Conservation (phyloP, 371 early-diverging fungal genomes). For the Actinomortierella wolfii region DNA sequence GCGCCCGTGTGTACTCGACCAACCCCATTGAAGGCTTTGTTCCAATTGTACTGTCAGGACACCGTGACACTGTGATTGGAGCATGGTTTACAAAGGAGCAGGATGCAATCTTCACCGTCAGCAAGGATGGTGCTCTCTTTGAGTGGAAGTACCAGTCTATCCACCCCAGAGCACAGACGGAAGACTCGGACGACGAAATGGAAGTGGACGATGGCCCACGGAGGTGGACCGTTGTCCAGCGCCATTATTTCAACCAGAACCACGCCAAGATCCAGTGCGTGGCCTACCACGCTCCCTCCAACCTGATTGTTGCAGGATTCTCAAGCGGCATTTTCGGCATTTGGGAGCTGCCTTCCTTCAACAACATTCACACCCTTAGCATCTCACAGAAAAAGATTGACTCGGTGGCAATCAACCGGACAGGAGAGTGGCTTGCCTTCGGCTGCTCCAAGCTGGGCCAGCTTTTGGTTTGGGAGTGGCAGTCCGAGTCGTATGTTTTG, state of each 20-base stretch:
- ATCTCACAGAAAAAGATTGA: constrained; percentile 94
- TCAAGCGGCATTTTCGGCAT: constrained; percentile 94
- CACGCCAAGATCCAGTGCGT: constrained; percentile 79
- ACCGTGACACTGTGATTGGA: constrained; percentile 85
- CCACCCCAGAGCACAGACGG: constrained; percentile 44
- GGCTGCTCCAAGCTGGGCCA: constrained; percentile 92
- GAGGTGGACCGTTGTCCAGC: constrained; percentile 67
- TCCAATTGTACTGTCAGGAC: constrained; percentile 84
- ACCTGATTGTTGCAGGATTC: constrained; percentile 91
- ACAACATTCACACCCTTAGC: constrained; percentile 86
- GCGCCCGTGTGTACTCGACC: constrained; percentile 78
- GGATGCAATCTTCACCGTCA: constrained; percentile 85
- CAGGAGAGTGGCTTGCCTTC: constrained; percentile 98
- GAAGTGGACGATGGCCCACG: constrained; percentile 51
- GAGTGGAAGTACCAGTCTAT: constrained; percentile 69
- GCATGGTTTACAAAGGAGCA: constrained; percentile 89
- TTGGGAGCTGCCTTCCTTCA: constrained; percentile 94
- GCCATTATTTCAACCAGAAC: constrained; percentile 75
- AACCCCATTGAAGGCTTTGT: constrained; percentile 66
- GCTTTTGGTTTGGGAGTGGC: constrained; percentile 99
- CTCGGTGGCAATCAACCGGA: constrained; percentile 83
- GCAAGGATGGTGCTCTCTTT: constrained; percentile 89
- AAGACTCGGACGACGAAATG: constrained; percentile 56
- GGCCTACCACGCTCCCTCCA: constrained; percentile 75
- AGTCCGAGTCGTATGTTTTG: constrained; percentile 95